Base-by-base conservation (phyloP, 306 rosid species). In the Vigna hirtella region DNA sequence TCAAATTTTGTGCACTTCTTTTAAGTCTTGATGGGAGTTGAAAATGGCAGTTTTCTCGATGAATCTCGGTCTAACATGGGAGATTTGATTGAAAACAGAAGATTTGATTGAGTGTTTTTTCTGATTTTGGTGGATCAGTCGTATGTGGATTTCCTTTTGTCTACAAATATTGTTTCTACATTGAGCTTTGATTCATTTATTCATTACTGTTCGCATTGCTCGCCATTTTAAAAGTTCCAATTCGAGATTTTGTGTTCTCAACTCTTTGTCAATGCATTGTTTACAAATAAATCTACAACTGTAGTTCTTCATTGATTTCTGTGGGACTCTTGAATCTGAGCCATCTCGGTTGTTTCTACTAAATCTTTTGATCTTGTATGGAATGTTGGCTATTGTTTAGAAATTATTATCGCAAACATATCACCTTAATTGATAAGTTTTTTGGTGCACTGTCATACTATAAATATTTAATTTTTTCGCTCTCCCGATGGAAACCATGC, bases 61-160 rank as follows among this genome's bases (percentile, higher is more conserved):
- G 68, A 66, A 76, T 81, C 72, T 70, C 77, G 64, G 63, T 58
- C 43, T 72, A 0, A 43, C 50, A 68, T 77, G 83, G 62, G 18
- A 40, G 57, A 16, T 70, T 61, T 30, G 72, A 26, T 52, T 65
- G 67, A 49, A 43, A 72, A 40, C n/a, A 48, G 66, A 66, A 32
- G 81, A 67, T 70, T 73, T 74, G 79, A 49, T 79, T 71, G 65
- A 24, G 18, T 83, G 63, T 7, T 72, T 50, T 32, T 12, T 80
- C 78, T 72, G 68, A 62, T 57, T 78, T 71, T 64, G 38, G 10
- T 78, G 79, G 87, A 86, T 86, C 89, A 80, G 74, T 66, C 53
- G 77, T 66, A 32, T 75, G 67, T 49, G 48, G 14, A 48, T 83
- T 50, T 18, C 30, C 20, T 38, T 42, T 26, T 24, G 64, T 24